Evolutionary conservation across 179 eudicot genomes (phyloP), one percentile per base, ranked within the genome.

Genomic region (Pouteria campechiana): DNA sequence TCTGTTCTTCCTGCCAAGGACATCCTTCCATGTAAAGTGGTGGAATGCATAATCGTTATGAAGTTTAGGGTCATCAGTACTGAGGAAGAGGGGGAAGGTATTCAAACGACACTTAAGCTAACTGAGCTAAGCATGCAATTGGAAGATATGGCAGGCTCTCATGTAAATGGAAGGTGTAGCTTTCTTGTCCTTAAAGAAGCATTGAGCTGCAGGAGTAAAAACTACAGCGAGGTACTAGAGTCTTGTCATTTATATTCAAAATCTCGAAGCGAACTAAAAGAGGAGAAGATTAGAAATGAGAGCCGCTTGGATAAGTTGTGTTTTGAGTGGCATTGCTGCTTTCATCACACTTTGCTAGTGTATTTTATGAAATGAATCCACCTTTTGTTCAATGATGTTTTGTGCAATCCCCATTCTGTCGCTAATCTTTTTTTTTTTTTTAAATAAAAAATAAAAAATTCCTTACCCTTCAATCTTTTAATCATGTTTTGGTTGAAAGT

Each of bases 61-160:
- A 84, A 81, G 51, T 78, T 88, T 48, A 67, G 67, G 22, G 62
- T 84, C 68, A 45, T 63, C 4, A 20, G 41, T 16, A 30, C 46
- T 2, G 61, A 60, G 37, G n/a, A n/a, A n/a, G n/a, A n/a, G n/a
- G 65, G 38, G 35, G 50, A 37, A 4, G 60, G 41, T 5, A 60
- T 57, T 0, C 63, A 30, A 17, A 63, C 80, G n/a, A 60, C 50
- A 16, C 74, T 88, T 23, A 78, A 71, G 60, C 55, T 88, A 39
- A 80, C 72, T 8, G 88, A 88, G 47, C 65, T 88, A 17, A 78
- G 93, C 60, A 68, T 88, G 95, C 97, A 84, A 22, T 39, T 88
- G 52, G 88, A 80, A 51, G 97, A 84, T 60, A 76, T 88, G 70
- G 93, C 84, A 60, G 95, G 97, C 8, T 71, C 82, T 24, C 92